These are phyloP conservation scores for Penicillium decumbens DNA, from an alignment of 2,329 filamentous ascomycete species.

Conservation along the genomic window DNA sequence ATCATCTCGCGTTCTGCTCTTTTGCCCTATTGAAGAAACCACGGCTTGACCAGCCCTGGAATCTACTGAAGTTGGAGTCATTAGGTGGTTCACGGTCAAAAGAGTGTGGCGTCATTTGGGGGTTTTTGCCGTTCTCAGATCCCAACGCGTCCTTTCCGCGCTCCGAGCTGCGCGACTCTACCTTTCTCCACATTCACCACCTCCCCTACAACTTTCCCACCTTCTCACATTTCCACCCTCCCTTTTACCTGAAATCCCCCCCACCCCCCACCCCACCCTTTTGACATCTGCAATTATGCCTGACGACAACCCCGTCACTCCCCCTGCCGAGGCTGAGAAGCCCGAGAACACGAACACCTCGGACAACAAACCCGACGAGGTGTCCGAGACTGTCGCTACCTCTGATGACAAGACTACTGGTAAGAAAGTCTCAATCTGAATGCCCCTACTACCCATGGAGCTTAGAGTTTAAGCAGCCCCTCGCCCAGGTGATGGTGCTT, in stretches of 20 bases:
- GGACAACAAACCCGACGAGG: constrained; percentile 30
- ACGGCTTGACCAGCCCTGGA: background rate
- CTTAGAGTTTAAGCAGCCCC: background rate
- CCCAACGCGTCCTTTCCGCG: constrained; percentile 27
- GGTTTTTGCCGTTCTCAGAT: constrained; percentile 17
- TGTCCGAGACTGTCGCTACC: constrained; percentile 19
- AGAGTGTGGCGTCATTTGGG: constrained; percentile 22
- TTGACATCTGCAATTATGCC: constrained; percentile 32
- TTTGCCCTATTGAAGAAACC: background rate
- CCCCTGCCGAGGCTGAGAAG: constrained; percentile 32
- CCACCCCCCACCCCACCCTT: constrained; percentile 8
- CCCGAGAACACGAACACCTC: constrained; percentile 31
- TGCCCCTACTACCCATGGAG: background rate
- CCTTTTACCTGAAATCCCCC: constrained; percentile 12
- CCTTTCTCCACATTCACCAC: constrained; percentile 26
- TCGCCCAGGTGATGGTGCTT: background rate
- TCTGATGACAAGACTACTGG: constrained; percentile 19
- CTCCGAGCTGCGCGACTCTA: constrained; percentile 26
- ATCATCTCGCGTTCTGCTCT: background rate
- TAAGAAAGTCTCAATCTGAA: constrained; percentile 12
- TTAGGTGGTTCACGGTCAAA: background rate
- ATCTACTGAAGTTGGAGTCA: background rate
- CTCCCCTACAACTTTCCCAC: constrained; percentile 24
- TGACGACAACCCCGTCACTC: constrained; percentile 36
- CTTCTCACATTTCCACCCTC: constrained; percentile 5